A percentile compares a stretch with the other conserved stretches of the same genome.
phyloP scores from a whole-genome alignment of 1,284 basidiomycete species.

The Tilletia setariae region DNA sequence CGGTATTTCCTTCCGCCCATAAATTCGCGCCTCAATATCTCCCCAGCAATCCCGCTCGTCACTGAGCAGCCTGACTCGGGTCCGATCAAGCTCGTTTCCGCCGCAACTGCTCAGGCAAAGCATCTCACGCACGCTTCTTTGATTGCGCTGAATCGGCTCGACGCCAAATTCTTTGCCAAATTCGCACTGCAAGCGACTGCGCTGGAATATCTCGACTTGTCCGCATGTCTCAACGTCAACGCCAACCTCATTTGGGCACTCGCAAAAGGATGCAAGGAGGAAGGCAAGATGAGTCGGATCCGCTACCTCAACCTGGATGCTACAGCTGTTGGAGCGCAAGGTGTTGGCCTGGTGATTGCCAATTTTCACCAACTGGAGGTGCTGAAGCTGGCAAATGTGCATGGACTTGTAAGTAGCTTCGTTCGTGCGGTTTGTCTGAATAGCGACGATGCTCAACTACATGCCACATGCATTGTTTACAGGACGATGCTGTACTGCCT shows the following conservation, averaged over 20 bases:
- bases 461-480: not conserved
- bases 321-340: slow-evolving; percentile 1
- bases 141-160: slow-evolving; percentile 6
- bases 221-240: slow-evolving; percentile 12
- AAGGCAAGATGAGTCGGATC: not conserved
- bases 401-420: slow-evolving; percentile 6
- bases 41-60: slow-evolving; percentile 8
- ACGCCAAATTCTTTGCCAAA: slow-evolving; percentile 8
- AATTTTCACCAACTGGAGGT: not conserved
- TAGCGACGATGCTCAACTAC: not conserved
- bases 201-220: slow-evolving; percentile 5
- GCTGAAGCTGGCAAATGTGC: slow-evolving; percentile 4
- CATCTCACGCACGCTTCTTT: not conserved
- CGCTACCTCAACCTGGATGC: slow-evolving; percentile 9
- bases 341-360: not conserved
- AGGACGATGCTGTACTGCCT: not conserved
- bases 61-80: not conserved
- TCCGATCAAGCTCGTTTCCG: not conserved
- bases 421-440: too few relatives aligned
- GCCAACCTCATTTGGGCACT: not conserved
- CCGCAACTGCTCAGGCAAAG: not conserved
- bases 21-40: not conserved
- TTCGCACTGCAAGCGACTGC: not conserved
- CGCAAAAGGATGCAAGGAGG: not conserved
- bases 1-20: slow-evolving; percentile 10